Evolutionary conservation across 1,284 basidiomycete genomes (phyloP).

Genomic region (Heterobasidion parviporum): DNA sequence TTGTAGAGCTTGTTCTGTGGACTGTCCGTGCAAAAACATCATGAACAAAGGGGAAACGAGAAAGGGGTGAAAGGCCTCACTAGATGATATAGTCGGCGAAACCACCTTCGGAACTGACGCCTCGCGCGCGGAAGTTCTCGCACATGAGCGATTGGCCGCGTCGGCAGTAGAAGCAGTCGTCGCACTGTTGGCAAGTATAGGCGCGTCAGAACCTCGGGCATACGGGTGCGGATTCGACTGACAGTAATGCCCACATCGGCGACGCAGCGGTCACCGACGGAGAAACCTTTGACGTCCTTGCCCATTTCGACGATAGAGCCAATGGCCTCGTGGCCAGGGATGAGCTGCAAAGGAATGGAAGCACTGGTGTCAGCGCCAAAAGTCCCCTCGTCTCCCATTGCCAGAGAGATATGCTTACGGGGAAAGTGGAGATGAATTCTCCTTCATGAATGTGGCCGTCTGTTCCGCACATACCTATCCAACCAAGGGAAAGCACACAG

Average conservation of each 20-base stretch:
- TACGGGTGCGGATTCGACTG: slow-evolving; percentile 9
- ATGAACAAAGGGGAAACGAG: not conserved
- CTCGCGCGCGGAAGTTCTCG: slow-evolving; percentile 46
- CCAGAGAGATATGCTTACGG: slow-evolving; percentile 25
- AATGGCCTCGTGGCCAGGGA: slow-evolving; percentile 56
- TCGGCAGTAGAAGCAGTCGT: slow-evolving; percentile 52
- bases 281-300: slow-evolving; percentile 44
- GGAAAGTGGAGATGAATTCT: slow-evolving; percentile 74
- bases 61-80: slow-evolving; percentile 18
- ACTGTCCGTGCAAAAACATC: slow-evolving; percentile 14
- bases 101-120: slow-evolving; percentile 46
- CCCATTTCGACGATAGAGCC: slow-evolving; percentile 44
- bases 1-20: slow-evolving; percentile 45
- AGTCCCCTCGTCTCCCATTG: not conserved
- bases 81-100: slow-evolving; percentile 54
- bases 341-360: slow-evolving; percentile 25
- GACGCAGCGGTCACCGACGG: slow-evolving; percentile 48
- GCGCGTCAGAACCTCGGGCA: not conserved
- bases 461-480: slow-evolving; percentile 64
- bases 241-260: slow-evolving; percentile 44
- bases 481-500: slow-evolving; percentile 1
- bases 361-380: not conserved
- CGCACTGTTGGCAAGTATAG: slow-evolving; percentile 27
- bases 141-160: slow-evolving; percentile 46
- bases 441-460: slow-evolving; percentile 74